Evolutionary conservation across 176 grass and related monocot species (phyloP).

Genomic region (Rhynchospora tenuis): DNA sequence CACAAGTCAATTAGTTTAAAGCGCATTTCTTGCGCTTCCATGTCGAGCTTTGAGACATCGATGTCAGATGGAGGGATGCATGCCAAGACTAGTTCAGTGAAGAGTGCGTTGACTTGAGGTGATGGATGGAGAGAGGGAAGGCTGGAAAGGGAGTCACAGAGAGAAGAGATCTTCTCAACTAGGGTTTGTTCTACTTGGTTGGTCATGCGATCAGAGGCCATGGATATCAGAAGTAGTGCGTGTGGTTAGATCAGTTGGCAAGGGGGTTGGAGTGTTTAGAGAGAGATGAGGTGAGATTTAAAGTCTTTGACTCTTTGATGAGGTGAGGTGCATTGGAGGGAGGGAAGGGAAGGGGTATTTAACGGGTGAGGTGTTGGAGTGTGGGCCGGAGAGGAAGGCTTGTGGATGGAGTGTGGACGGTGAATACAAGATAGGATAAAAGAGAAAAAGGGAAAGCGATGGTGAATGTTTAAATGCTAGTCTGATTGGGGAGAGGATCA

Average conservation of each 20-base stretch:
- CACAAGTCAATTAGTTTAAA: conserved; percentile 44
- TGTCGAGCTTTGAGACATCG: conserved; percentile 45
- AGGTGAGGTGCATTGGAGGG: not conserved
- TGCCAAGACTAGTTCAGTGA: conserved; percentile 52
- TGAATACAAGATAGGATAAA: not conserved
- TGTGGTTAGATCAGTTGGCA: not conserved
- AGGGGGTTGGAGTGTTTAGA: not conserved
- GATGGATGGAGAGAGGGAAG: conserved; percentile 58
- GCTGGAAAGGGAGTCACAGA: conserved; percentile 36
- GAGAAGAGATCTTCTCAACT: conserved; percentile 46
- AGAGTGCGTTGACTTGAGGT: conserved; percentile 63
- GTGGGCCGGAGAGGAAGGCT: not conserved
- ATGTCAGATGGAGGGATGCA: conserved; percentile 62
- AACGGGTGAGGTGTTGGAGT: not conserved
- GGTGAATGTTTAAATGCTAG: not conserved
- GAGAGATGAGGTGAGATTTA: not conserved
- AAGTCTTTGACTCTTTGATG: not conserved
- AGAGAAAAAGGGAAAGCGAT: not conserved
- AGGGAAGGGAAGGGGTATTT: not conserved
- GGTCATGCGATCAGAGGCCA: conserved; percentile 22
- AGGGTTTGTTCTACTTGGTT: conserved; percentile 33
- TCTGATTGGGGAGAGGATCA: not conserved
- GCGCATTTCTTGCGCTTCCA: conserved; percentile 59
- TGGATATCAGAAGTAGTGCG: not conserved
- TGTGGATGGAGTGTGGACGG: conserved; percentile 2